Base-by-base conservation (phyloP, 2,329 filamentous ascomycete species). In the Mollisiaceae sp. region DNA sequence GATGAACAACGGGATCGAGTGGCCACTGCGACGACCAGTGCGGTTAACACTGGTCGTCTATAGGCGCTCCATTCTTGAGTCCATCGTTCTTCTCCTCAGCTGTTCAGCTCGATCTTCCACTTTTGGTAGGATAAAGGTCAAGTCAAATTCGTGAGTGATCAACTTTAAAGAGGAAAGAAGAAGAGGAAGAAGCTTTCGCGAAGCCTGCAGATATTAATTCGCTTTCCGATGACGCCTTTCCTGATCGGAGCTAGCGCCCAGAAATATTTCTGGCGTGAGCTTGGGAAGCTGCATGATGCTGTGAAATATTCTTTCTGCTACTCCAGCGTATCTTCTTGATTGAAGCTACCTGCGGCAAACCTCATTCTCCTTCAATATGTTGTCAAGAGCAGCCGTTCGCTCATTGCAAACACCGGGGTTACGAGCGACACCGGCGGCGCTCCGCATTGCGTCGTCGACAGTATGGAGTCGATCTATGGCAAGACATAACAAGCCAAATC, bases 81-180 rank as follows among this genome's bases (percentile, higher is more conserved):
- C 72, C 75, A 75, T 70, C 75, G 79, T 75, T 64, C 45, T 70
- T 84, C 82, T 85, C 77, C 81, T 82, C 81, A 81, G 75, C 66
- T 64, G 65, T 75, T 75, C 87, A 89, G 87, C 86, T 81, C 82
- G 77, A 77, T 81, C 82, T 80, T 81, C 83, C 55, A 57, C 84
- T 69, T 32, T 73, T 65, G 57, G 63, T 62, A 70, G 60, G 56
- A 62, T 77, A 81, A 77, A 76, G 81, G 82, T 76, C 77, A 79
- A 80, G 85, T 85, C 86, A 87, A 87, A 87, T 86, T 85, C 55
- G 79, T 80, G 83, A 83, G 76, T 76, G 75, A 52, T 81, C 79
- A 86, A 86, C 83, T 86, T 87, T 86, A 77, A 70, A 78, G 74
- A 75, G 74, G 77, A 71, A 72, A 77, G 77, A 77, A 77, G 77